phyloP scores from a whole-genome alignment of 306 rosid species.

The Parietaria judaica region DNA sequence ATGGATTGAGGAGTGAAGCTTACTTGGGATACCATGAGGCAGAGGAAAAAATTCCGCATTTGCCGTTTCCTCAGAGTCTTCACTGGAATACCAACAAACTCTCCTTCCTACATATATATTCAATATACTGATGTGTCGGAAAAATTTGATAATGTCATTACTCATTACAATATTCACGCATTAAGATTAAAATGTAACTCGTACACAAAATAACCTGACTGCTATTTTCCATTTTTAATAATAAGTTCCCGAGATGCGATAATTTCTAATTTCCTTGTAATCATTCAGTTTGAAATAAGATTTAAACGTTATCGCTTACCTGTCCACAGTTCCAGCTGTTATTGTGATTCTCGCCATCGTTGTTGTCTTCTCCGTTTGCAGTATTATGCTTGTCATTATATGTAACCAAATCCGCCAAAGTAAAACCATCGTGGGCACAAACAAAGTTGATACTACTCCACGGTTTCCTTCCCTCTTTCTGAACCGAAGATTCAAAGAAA shows the following conservation, averaged over 20 bases:
- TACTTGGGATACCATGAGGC: slow-evolving; percentile 95
- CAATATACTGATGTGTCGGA: no score
- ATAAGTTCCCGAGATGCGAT: no score
- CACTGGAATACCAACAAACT: slow-evolving; percentile 52
- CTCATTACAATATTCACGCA: not conserved
- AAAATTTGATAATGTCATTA: not conserved
- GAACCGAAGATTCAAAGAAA: slow-evolving; percentile 28
- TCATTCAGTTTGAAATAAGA: no score
- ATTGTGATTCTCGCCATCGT: slow-evolving; percentile 93
- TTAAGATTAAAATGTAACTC: not conserved
- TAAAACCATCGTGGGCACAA: slow-evolving; percentile 90
- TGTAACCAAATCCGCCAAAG: slow-evolving; percentile 87
- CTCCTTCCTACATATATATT: slow-evolving; percentile 68
- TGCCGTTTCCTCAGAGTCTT: slow-evolving; percentile 80
- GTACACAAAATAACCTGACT: no score
- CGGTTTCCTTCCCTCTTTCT: slow-evolving; percentile 87
- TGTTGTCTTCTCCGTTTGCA: slow-evolving; percentile 89
- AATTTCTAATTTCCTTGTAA: no score
- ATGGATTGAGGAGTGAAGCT: slow-evolving; percentile 6
- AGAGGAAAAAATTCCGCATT: slow-evolving; percentile 78
- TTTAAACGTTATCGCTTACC: slow-evolving; percentile 29
- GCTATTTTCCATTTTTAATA: no score
- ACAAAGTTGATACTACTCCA: slow-evolving; percentile 89
- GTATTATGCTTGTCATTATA: slow-evolving; percentile 77
- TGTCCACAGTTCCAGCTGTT: slow-evolving; percentile 99